Base-by-base conservation (phyloP, 208 protist genomes). In the Leishmania turanica region DNA sequence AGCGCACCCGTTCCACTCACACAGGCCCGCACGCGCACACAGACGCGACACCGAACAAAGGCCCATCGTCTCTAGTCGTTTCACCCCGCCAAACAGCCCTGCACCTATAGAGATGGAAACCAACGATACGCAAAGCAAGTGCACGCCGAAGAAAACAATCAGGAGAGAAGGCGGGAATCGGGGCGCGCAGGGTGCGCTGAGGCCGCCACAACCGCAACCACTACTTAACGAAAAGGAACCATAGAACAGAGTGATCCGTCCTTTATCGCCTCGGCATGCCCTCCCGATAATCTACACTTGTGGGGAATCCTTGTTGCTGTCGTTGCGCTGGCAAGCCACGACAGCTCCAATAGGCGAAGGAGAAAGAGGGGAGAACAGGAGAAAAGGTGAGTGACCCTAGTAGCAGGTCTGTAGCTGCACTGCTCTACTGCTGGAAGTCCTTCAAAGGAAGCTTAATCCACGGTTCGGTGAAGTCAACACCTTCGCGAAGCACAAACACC, bases 381-480 rank as follows among this genome's bases (percentile, higher is more conserved):
- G n/a, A 53, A 65, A 54, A 42, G 47, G 49, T 76, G 72, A 78
- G 42, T 34, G 31, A 70, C 31, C 24, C 15, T 8, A 49, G 37
- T 15, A 53, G 42, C 45, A 47, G 13, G 42, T 54, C 9, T 64
- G 74, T 66, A 37, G 58, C 31, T 83, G 87, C 27, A 9, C 69
- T 73, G 42, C 2, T 21, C 69, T 73, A 73, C 40, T 82, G 75
- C 75, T 94, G 85, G 71, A 90, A 96, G 77, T 96, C 91, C 77
- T 85, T 89, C 65, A 96, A 78, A 3, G 91, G 90, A 8, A 87
- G 88, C 68, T 87, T 90, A n/a, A 95, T 77, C 92, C 94, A 97
- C 51, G 91, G 91, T 64, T 97, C 89, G 9, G 88, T 92, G 79
- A 97, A 97, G 58, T 94, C 89, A 37, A 75, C 85, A 13, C 88